Evolutionary conservation across 805 yeast species (phyloP), one percentile per base, ranked within the genome.

Genomic region (Candida patagonica): DNA sequence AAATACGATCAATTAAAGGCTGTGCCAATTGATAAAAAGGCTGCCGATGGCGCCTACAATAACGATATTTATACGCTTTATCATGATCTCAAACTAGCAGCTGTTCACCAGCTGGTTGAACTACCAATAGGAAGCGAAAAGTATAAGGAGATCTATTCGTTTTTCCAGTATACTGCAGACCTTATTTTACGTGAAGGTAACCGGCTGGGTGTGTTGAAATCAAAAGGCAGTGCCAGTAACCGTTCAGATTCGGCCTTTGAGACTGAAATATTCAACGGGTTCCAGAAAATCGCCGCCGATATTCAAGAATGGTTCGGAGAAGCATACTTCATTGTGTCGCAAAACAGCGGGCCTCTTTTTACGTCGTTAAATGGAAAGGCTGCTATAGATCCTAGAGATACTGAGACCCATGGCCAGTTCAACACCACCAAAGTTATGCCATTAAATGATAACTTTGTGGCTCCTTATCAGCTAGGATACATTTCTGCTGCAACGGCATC

Each of bases 221-320:
- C 46, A n/a, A n/a, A n/a, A n/a, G 35, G 29, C 32, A 42, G 30
- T 12, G 35, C 29, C 12, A 35, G 39, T 12, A 30, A 30, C 13
- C 42, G 37, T 13, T 10, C 25, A 6, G 44, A 35, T 17, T 38
- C 29, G 13, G 43, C 38, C 19, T 51, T 49, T 29, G 55, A 53
- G 32, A 36, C 35, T 8, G 57, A 53, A 15, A 42, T 48, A 8
- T 32, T 46, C 37, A 47, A 38, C 21, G 60, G 57, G 5, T 55
- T 55, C 47, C 45, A 47, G 10, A 44, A 47, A 6, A 46, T 61
- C 23, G 49, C 81, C 63, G 70, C 78, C 48, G 78, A 74, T 50
- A 80, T 82, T 63, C 75, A 73, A 50, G 78, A 82, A 51, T 84
- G 92, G 88, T 86, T 85, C 54, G 95, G 95, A 65, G 92, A 88